Conservation (phyloP, 495 filamentous ascomycete genomes). For the Pyrenula aspistea region DNA sequence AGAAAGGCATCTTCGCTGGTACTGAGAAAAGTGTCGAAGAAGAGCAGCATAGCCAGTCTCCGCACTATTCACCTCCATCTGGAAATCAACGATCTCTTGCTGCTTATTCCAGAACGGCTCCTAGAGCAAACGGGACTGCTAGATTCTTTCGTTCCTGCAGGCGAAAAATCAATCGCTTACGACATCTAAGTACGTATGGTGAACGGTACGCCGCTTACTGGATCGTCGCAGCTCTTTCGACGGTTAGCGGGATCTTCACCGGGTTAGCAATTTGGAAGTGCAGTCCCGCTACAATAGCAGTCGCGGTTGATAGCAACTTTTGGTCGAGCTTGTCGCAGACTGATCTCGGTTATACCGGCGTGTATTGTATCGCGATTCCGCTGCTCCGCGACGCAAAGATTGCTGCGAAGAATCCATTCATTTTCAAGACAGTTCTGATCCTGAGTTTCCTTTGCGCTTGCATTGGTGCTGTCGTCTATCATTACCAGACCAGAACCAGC, state of each 20-base stretch:
- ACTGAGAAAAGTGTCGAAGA: background rate
- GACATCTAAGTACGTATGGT: background rate
- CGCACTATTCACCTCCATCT: background rate
- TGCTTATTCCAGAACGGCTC: background rate
- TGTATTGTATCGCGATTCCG: background rate
- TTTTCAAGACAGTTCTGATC: background rate
- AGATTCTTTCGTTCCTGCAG: background rate
- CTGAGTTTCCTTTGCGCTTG: background rate
- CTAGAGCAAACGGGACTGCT: background rate
- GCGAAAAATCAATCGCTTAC: background rate
- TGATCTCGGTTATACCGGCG: background rate
- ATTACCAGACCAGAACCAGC: background rate
- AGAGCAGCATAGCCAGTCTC: background rate
- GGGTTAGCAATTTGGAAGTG: background rate
- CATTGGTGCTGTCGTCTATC: background rate
- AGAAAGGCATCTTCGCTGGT: background rate
- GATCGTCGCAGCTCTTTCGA: background rate
- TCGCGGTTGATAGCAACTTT: background rate
- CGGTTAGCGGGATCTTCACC: background rate
- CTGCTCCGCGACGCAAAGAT: background rate
- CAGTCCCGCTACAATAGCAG: background rate
- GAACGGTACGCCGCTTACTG: background rate
- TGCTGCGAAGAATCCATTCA: background rate
- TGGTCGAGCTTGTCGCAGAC: background rate
- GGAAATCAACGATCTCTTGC: background rate